Evolutionary conservation across 2,329 filamentous ascomycete genomes (phyloP).

Genomic region (Cladosporium colombiae): DNA sequence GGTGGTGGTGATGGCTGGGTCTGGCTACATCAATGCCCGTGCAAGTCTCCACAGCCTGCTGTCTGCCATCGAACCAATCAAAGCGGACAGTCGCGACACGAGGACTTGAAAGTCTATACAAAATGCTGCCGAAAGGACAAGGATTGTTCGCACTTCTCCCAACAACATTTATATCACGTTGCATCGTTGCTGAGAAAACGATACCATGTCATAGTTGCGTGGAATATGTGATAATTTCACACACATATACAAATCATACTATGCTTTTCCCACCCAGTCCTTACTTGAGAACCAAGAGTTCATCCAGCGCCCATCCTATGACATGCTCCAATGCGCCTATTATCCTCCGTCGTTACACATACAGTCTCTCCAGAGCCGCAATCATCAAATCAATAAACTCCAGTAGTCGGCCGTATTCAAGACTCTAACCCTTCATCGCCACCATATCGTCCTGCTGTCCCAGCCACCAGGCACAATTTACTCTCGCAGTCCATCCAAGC

Average conservation of each 20-base stretch:
- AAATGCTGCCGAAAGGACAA: background rate
- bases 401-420: background rate
- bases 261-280: background rate
- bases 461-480: conserved; percentile 7
- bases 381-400: background rate
- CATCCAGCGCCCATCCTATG: background rate
- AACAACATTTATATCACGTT: background rate
- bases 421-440: background rate
- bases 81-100: background rate
- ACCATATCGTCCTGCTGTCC: background rate
- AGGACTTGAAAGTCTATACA: background rate
- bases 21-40: conserved; percentile 4
- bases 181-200: background rate
- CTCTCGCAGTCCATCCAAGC: conserved; percentile 14
- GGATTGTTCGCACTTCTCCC: background rate
- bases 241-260: background rate
- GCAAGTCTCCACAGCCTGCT: background rate
- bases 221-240: background rate
- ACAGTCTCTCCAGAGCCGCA: background rate
- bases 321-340: background rate
- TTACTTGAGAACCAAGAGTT: background rate
- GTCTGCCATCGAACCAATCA: background rate
- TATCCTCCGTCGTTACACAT: background rate
- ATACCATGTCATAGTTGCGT: background rate
- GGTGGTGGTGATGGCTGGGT: conserved; percentile 16